Conservation (phyloP, 164 flowering plant genomes). For the Umbilicus rupestris region DNA sequence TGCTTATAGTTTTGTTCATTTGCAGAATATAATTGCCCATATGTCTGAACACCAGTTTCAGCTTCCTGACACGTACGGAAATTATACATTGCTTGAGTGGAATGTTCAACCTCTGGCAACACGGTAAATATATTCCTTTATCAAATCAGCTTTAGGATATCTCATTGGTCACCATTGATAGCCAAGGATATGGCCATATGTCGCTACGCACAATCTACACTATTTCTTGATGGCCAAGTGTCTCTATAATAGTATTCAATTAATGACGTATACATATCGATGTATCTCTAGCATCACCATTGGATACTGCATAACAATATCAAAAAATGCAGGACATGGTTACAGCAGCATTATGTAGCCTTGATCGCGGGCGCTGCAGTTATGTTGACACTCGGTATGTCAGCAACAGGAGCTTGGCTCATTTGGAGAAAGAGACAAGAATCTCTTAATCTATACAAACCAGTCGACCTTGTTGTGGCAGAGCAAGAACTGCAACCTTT, state of each 20-base stretch:
- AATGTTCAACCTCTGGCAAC: slow-evolving; percentile 36
- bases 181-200: too few relatives aligned
- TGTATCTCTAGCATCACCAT: too few relatives aligned
- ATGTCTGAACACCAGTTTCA: slow-evolving; percentile 45
- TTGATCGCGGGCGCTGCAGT: slow-evolving; percentile 18
- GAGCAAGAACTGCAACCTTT: slow-evolving; percentile 76
- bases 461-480: slow-evolving; percentile 33
- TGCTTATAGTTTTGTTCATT: slow-evolving; percentile 8
- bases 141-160: too few relatives aligned
- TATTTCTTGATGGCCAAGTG: too few relatives aligned
- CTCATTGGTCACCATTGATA: too few relatives aligned
- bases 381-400: slow-evolving; percentile 22
- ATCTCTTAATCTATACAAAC: slow-evolving; percentile 34
- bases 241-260: too few relatives aligned
- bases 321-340: slow-evolving; percentile 56
- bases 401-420: slow-evolving; percentile 36
- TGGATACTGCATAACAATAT: too few relatives aligned
- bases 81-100: slow-evolving; percentile 52
- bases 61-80: slow-evolving; percentile 60
- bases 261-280: too few relatives aligned
- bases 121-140: too few relatives aligned
- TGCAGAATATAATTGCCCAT: slow-evolving; percentile 50
- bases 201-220: too few relatives aligned
- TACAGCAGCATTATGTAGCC: slow-evolving; percentile 26
- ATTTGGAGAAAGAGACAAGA: slow-evolving; percentile 40